Percentiles rank a stretch among this genome's conserved stretches.
Conservation (phyloP, 2,329 filamentous ascomycete species). For the Penicillium italicum region DNA sequence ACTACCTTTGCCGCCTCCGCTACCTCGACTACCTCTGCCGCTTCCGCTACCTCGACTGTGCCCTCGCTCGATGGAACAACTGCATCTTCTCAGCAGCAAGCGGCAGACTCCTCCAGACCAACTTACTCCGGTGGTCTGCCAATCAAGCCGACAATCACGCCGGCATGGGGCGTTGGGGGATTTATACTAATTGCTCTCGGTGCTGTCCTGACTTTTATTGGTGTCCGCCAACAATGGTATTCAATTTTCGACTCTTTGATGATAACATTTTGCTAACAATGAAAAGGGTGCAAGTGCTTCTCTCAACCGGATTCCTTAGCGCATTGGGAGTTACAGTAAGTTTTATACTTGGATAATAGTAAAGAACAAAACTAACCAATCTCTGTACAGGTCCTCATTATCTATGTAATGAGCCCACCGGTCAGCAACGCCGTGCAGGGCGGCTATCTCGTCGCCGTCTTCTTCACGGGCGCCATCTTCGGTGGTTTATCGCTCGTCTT, state of each 20-base stretch:
- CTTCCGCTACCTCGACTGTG: constrained; percentile 21
- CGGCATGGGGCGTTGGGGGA: constrained; percentile 75
- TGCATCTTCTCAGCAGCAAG: constrained; percentile 1
- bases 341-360: not conserved
- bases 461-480: constrained; percentile 68
- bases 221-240: constrained; percentile 72
- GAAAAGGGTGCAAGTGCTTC: constrained; percentile 65
- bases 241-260: not conserved
- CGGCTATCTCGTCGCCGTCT: constrained; percentile 75
- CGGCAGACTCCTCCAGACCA: constrained; percentile 19
- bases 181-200: constrained; percentile 72
- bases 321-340: constrained; percentile 66
- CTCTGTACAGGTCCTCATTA: constrained; percentile 60
- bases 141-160: constrained; percentile 69
- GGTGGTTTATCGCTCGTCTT: constrained; percentile 75
- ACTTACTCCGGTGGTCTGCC: constrained; percentile 54
- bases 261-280: constrained; percentile 13
- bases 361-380: not conserved
- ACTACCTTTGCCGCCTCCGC: constrained; percentile 11
- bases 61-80: constrained; percentile 25
- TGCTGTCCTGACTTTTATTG: constrained; percentile 67
- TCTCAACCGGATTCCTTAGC: constrained; percentile 71
- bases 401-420: constrained; percentile 83
- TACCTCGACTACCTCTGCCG: constrained; percentile 19
- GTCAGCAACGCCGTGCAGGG: constrained; percentile 74